These are phyloP conservation scores for Neonectria neomacrospora DNA, from an alignment of 2,329 filamentous ascomycete species.

Conservation along the genomic window DNA sequence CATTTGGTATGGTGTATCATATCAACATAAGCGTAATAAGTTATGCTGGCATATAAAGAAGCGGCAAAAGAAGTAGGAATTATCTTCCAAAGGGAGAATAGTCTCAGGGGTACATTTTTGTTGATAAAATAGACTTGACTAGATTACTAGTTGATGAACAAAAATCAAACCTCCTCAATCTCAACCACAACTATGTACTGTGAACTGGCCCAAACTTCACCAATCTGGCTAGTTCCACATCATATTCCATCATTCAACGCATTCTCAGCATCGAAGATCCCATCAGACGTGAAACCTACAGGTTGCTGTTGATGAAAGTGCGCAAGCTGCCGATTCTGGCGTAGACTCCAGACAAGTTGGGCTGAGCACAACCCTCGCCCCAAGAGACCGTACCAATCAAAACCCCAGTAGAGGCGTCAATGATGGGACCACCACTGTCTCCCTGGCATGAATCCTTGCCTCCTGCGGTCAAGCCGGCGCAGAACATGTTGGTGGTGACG, in stretches of 20 bases:
- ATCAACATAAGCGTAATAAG: no score
- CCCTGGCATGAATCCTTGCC: slow-evolving; percentile 49
- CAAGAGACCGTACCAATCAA: slow-evolving; percentile 48
- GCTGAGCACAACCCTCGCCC: slow-evolving; percentile 45
- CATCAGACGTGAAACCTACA: slow-evolving; percentile 2
- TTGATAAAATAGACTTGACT: not conserved
- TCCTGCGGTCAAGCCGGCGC: slow-evolving; percentile 43
- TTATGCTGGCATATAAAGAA: no score
- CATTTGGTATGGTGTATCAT: no score
- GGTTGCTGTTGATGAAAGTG: slow-evolving; percentile 43
- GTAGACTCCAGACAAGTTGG: slow-evolving; percentile 45
- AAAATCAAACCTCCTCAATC: not conserved
- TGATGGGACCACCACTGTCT: slow-evolving; percentile 48
- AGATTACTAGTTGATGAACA: not conserved
- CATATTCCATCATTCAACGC: not conserved
- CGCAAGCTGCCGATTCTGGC: slow-evolving; percentile 41
- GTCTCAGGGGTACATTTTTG: not conserved
- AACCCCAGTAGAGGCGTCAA: slow-evolving; percentile 34
- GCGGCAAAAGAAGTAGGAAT: no score
- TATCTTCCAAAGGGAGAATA: not conserved
- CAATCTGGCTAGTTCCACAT: not conserved
- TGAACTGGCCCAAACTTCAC: not conserved
- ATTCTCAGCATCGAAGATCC: not conserved
- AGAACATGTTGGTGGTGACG: slow-evolving; percentile 48
- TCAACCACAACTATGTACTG: not conserved